Evolutionary conservation across 2,329 filamentous ascomycete genomes (phyloP), one percentile per base, ranked within the genome.

Genomic region (Ophiostoma sp.): DNA sequence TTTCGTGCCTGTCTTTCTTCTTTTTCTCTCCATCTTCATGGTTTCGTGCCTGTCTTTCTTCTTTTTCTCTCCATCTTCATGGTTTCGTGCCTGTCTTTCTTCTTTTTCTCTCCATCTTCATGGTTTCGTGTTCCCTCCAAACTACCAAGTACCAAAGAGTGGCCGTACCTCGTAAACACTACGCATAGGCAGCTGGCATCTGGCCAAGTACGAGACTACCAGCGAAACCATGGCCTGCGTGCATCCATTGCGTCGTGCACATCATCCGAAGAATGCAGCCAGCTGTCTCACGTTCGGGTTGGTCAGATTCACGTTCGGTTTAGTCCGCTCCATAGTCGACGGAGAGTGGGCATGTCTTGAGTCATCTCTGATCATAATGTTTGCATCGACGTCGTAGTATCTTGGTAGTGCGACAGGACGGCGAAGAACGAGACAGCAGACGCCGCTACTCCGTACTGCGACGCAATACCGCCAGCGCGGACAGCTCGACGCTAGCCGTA

Each of bases 221-320:
- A 27, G 27, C 27, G 27, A 27, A 27, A 27, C 27, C 27, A 27
- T 27, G 27, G 45, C 12, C 45, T 47, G 45, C 42, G 42, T 47
- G 11, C 49, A 55, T 55, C 49, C 49, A n/a, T 55, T 55, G 49
- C n/a, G 16, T 52, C n/a, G 16, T 52, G 47, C 49, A 55, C 49
- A 55, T 55, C 49, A 36, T 55, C 49, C 5, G 3, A 27, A 27
- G 49, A 55, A 55, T 55, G 49, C 12, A 47, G 45, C 12, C n/a
- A 14, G 45, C 45, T 47, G 45, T 47, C 45, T 16, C 14, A 47
- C 45, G 5, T 49, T n/a, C 16, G 14, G 18, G n/a, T n/a, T 16
- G 47, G 14, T 49, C 47, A 49, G 47, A 49, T 49, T n/a, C 16
- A n/a, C 6, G 16, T 14, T 49, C 47, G 18, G 47, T n/a, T n/a